Percentiles rank a stretch among this genome's conserved stretches.
These are phyloP conservation scores for Arctium lappa DNA, from an alignment of 129 eudicot species.

Conservation along the genomic window DNA sequence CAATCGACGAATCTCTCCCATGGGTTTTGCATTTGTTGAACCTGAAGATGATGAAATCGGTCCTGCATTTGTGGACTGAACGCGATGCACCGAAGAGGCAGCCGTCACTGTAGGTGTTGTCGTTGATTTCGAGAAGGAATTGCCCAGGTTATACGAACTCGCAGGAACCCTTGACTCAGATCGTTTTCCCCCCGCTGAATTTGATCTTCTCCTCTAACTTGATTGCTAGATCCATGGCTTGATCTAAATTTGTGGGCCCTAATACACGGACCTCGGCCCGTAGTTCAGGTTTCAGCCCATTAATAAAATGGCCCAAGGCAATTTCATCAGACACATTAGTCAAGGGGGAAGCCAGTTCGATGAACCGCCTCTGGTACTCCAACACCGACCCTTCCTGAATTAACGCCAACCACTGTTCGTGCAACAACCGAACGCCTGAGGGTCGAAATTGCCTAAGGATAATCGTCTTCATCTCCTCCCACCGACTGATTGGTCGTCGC, in stretches of 20 bases:
- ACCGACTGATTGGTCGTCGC: background rate
- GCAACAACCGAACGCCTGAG: background rate
- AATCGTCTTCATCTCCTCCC: background rate
- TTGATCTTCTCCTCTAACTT: background rate
- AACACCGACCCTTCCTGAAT: background rate
- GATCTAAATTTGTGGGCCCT: background rate
- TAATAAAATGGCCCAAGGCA: background rate
- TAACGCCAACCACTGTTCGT: background rate
- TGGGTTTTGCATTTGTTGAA: background rate
- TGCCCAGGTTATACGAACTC: background rate
- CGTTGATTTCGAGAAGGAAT: no score
- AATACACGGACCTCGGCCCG: background rate
- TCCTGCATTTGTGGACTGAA: background rate
- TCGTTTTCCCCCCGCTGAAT: background rate
- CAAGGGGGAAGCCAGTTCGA: background rate
- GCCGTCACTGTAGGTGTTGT: background rate
- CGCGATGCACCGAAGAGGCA: no score
- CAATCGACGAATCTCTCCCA: no score
- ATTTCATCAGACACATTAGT: background rate
- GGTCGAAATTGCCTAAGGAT: background rate
- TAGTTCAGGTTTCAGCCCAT: no score
- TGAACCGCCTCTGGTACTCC: background rate
- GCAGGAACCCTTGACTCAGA: background rate
- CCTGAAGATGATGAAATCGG: background rate
- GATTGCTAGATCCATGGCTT: background rate